These are phyloP conservation scores for Agrostemma githago DNA, from an alignment of 148 eudicot species.

Conservation along the genomic window DNA sequence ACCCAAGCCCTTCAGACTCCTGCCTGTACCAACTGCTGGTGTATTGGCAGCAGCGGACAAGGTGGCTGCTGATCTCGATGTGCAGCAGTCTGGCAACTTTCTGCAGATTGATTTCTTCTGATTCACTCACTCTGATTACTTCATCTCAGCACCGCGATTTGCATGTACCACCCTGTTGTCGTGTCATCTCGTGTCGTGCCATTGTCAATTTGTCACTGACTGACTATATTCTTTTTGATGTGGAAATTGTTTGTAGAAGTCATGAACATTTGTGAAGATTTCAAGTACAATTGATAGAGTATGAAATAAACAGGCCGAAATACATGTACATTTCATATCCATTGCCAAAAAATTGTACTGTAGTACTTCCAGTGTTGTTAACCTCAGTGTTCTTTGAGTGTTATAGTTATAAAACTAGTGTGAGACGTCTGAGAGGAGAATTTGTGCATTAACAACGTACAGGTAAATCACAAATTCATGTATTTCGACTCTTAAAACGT, in stretches of 20 bases:
- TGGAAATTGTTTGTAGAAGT: neutral
- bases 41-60: constrained; percentile 21
- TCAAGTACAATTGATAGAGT: neutral
- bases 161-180: neutral
- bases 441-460: no score
- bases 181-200: neutral
- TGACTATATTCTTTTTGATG: neutral
- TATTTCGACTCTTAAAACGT: no score
- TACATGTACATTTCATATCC: constrained; percentile 6
- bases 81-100: constrained; percentile 67
- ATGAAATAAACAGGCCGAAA: neutral
- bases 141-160: neutral
- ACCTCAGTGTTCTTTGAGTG: no score
- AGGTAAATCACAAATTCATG: no score
- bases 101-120: constrained; percentile 85
- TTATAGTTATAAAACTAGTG: no score
- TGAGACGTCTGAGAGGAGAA: no score
- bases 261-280: neutral
- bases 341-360: neutral
- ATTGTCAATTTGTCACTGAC: neutral
- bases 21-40: neutral
- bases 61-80: constrained; percentile 46
- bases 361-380: neutral
- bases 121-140: constrained; percentile 21
- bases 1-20: constrained; percentile 32